Conservation (phyloP, 2,329 filamentous ascomycete species). For the Arthrinium phaeospermum region DNA sequence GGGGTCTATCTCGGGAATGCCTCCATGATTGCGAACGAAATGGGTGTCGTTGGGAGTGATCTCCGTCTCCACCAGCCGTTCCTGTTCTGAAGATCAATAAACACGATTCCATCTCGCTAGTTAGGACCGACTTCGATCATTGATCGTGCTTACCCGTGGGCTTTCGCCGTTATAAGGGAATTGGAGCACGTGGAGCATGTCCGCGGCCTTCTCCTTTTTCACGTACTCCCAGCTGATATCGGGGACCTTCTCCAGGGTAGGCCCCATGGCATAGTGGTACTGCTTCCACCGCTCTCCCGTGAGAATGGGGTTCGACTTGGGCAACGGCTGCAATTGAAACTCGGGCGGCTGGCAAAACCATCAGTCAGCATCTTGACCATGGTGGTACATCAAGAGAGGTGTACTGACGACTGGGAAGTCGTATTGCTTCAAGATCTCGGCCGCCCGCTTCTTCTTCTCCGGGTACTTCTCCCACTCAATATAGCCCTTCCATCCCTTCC, state of each 20-base stretch:
- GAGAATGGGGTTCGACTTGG: slow-evolving; percentile 62
- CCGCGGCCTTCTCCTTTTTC: slow-evolving; percentile 60
- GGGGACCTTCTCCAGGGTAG: slow-evolving; percentile 52
- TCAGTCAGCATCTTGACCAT: neutral
- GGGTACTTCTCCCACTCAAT: slow-evolving; percentile 75
- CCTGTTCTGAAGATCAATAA: slow-evolving; percentile 24
- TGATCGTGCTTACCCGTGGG: slow-evolving; percentile 43
- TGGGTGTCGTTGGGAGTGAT: slow-evolving; percentile 65
- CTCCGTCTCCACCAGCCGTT: slow-evolving; percentile 58
- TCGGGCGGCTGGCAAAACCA: slow-evolving; percentile 49
- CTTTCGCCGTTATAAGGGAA: slow-evolving; percentile 71
- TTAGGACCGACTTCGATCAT: too few relatives aligned
- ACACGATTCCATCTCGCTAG: neutral
- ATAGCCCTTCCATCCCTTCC: slow-evolving; percentile 47
- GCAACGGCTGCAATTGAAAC: slow-evolving; percentile 61
- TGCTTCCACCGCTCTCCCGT: slow-evolving; percentile 62
- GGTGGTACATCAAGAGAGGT: neutral
- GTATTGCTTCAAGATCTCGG: slow-evolving; percentile 58
- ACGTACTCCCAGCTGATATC: slow-evolving; percentile 65
- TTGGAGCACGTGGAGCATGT: slow-evolving; percentile 67
- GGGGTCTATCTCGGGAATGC: slow-evolving; percentile 69
- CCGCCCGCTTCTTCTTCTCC: slow-evolving; percentile 66
- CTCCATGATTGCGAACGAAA: slow-evolving; percentile 76
- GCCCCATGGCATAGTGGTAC: slow-evolving; percentile 61
- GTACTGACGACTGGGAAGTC: slow-evolving; percentile 48